Evolutionary conservation across 192 early-diverging fungal genomes (phyloP), one percentile per base, ranked within the genome.

Genomic region (Rhizophagus sp.): DNA sequence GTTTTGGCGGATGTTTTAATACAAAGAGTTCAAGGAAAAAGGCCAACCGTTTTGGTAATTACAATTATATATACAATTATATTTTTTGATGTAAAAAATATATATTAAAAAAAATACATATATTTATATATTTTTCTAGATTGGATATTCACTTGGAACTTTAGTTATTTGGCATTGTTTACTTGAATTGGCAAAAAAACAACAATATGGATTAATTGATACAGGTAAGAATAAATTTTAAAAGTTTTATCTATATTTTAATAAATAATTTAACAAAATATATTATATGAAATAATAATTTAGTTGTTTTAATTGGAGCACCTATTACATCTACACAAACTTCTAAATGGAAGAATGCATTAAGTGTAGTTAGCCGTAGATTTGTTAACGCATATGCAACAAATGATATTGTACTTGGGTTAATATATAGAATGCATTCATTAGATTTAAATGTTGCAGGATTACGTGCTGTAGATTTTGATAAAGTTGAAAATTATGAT

Each of bases 121-220:
- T 25, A 2, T 22, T 36, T 75, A 34, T 49, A 11, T 65, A 30
- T 30, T 39, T 64, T 57, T 34, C n/a, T 67, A 79, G 83, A 83
- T 91, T 52, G 90, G 85, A 10, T 91, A 88, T 81, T 88, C 87
- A 49, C 84, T 87, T 41, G 90, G 90, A 13, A 83, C 87, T 41
- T 72, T 89, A 4, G 90, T 91, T 19, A 91, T 91, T 67, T 89
- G 87, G 85, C 79, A 87, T 12, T 89, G 88, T 72, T 67, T 91
- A 33, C 66, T 82, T n/a, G 88, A 91, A 63, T 75, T 91, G 5
- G 80, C 84, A 34, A 81, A 84, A 34, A 83, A 86, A 2, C 79
- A 82, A 44, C 76, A 84, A 25, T 44, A 79, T 50, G 88, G 88
- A 9, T 77, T 88, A 10, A 75, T 91, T 66, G 88, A 89, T 70